Evolutionary conservation across 2,329 filamentous ascomycete species (phyloP), one percentile per base, ranked within the genome.

Genomic region (Xylariaceae sp.): DNA sequence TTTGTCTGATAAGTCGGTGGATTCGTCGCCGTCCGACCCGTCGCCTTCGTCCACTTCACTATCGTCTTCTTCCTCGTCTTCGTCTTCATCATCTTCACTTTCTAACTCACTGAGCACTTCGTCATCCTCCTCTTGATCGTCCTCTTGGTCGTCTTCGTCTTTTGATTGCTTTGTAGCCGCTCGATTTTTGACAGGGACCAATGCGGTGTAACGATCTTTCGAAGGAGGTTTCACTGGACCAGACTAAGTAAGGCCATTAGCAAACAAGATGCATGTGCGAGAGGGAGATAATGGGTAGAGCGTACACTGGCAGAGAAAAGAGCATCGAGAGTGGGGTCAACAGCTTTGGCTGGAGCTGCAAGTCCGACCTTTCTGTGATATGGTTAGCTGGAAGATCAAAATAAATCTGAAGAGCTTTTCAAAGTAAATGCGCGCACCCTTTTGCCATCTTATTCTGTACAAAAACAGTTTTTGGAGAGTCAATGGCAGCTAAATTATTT

Each of bases 281-380:
- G 44, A 16, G 51, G 12, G 2, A 20, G 5, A 6, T 36, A 32
- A n/a, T n/a, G n/a, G n/a, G n/a, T n/a, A n/a, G n/a, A 12, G 76
- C 83, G 70, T 76, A 88, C 85, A 72, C 86, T 89, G 46, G 76
- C 72, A 46, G 83, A 76, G 68, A 90, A 90, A 32, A 90, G 74
- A 50, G 83, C 82, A 59, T 83, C 75, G 55, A 90, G 72, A 45
- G 75, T 70, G 63, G 85, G 83, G 71, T 90, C 85, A 49, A 89
- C 72, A 48, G 75, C 73, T 64, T 78, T 78, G 45, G 70, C 67
- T 27, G 73, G 67, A 50, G 70, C 72, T 41, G 64, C 54, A 49
- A 80, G 56, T 45, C 58, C 56, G 37, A 62, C 57, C 60, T 66
- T 67, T 53, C 70, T 75, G 51, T 19, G 40, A 37, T n/a, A n/a